Evolutionary conservation across 805 yeast genomes (phyloP), one percentile per base, ranked within the genome.

Genomic region (Blastobotrys peoriensis): DNA sequence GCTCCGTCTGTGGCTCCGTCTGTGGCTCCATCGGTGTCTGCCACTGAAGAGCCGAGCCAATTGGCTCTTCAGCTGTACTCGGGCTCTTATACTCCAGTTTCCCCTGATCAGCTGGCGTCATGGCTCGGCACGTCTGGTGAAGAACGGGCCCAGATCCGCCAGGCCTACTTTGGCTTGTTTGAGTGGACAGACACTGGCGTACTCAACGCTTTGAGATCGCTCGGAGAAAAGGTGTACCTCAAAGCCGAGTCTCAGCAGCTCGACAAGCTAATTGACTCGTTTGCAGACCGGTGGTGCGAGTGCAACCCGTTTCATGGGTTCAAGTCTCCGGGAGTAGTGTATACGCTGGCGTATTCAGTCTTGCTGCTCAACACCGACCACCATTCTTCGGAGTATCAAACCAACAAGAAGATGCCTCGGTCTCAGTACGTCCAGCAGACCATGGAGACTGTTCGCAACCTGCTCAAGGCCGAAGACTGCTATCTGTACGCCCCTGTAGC

Each of bases 191-290:
- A 73, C 38, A 53, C 66, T 5, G 73, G 76, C 44, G 62, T 86
- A 35, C 64, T 85, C 38, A 62, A 61, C 1, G 68, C 86, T 1
- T 68, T 87, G 6, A 66, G 87, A 30, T 61, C 61, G 34, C 64
- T 86, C 28, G 85, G 94, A 51, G 70, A 74, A 23, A 76, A 71
- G 51, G 57, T 86, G 16, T 83, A 81, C 61, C 70, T 87, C 53
- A 78, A 79, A 56, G 95, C 91, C 4, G 95, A 87, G 62, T 79
- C 93, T 1, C 89, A 83, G 53, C 84, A 82, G 57, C 79, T 86
- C 47, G 94, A 86, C 62, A 71, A 83, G 36, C 73, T 86, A 15
- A 63, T 87, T 43, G 81, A 83, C 36, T 70, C 81, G 2, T 80
- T 85, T 58, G 74, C 93, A 13, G 71, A 70, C 45, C 73, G 81